Evolutionary conservation across 345 rosid genomes (phyloP), one percentile per base, ranked within the genome.

Genomic region (Camelina sativa): DNA sequence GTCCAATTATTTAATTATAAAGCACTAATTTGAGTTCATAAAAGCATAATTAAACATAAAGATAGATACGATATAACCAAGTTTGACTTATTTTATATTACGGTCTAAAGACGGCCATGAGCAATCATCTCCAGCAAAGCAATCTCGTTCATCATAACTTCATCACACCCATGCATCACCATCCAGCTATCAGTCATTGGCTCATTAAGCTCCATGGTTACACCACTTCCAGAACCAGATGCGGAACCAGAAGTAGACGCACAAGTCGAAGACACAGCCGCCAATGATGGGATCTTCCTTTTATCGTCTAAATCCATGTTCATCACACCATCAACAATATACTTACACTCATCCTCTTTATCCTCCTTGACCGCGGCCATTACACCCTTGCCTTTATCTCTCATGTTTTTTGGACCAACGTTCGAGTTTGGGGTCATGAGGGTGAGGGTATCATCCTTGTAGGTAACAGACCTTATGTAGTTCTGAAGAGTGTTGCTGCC

Each of bases 111-210:
- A 52, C 51, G 68, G 2, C 81, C 77, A 58, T 60, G 69, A 52
- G 58, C 22, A 43, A 78, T 65, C 73, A 72, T 59, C 50, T 78
- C 73, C 7, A 78, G 20, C 57, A 72, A 44, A 59, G 81, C 81
- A 43, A 78, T 78, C 44, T 78, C 81, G 4, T 52, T 78, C 81
- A 65, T 32, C 43, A 71, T 72, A 52, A 78, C 48, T 66, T 78
- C 77, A 72, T 78, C 81, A 13, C 81, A 78, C 0, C 81, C 77
- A 72, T 78, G 69, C 81, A 78, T 78, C 37, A 78, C 34, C 81
- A 78, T 78, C 77, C 73, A 78, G 0, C 69, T 78, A 66, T 78
- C 81, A 3, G 73, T 60, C 72, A 78, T 66, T 0, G 72, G 20
- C 47, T 78, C 81, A 72, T 78, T 69, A 59, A 32, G 2, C 51